Evolutionary conservation across 768 basidiomycete genomes (phyloP).

Genomic region (Neoboletus subvelutipes): DNA sequence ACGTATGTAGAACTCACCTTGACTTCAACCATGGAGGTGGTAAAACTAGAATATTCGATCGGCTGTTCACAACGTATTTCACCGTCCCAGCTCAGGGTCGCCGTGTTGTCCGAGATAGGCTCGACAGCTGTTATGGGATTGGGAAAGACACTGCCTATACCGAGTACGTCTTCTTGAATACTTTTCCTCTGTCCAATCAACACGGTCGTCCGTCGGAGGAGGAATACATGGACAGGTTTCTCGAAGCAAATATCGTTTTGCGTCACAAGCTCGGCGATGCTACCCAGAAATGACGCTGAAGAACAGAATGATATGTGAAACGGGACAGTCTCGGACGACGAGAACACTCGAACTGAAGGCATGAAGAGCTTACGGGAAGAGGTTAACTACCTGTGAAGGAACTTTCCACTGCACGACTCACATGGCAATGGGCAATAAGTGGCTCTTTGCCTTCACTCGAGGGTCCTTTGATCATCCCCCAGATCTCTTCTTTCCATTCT

Average conservation of each 20-base stretch:
- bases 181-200: conserved; percentile 24
- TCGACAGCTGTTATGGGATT: conserved; percentile 40
- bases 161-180: conserved; percentile 37
- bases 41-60: conserved; percentile 49
- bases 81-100: conserved; percentile 62
- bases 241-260: conserved; percentile 12
- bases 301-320: conserved; percentile 65
- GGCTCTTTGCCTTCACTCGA: conserved; percentile 5
- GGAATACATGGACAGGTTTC: conserved; percentile 46
- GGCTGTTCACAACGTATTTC: conserved; percentile 43
- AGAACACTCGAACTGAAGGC: conserved; percentile 59
- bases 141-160: conserved; percentile 44
- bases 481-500: conserved; percentile 35
- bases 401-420: conserved; percentile 12
- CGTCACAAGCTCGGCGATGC: conserved; percentile 6
- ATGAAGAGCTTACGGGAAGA: conserved; percentile 51
- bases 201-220: conserved; percentile 54
- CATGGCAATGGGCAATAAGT: conserved; percentile 30
- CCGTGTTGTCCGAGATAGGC: conserved; percentile 27
- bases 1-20: conserved; percentile 38
- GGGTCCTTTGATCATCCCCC: conserved; percentile 24
- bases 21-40: conserved; percentile 45
- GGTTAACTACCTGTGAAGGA: background rate
- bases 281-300: conserved; percentile 38
- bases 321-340: conserved; percentile 55